Evolutionary conservation across 2,329 filamentous ascomycete genomes (phyloP).

Genomic region (Pseudopyrenochaeta lycopersici): DNA sequence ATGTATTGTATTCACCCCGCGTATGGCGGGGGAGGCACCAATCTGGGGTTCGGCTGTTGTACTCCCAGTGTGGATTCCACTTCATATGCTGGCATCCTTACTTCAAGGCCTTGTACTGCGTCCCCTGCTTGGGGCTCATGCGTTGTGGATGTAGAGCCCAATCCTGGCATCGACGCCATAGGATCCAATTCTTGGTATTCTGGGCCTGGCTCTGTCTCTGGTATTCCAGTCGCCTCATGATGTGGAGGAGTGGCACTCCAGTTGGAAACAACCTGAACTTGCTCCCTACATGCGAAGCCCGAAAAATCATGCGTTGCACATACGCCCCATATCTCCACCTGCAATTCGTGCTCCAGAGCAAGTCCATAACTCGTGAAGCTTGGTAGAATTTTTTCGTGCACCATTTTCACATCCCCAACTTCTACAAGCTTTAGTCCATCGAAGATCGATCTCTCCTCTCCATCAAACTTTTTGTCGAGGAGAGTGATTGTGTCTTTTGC

Average conservation of each 20-base stretch:
- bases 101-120: background rate
- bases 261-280: conserved; percentile 27
- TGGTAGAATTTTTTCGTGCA: conserved; percentile 17
- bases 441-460: conserved; percentile 19
- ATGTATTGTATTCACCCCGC: background rate
- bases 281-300: conserved; percentile 19
- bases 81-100: conserved; percentile 2
- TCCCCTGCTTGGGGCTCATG: background rate
- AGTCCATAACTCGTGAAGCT: conserved; percentile 41
- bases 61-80: conserved; percentile 2
- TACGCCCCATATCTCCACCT: conserved; percentile 36
- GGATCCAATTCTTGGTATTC: conserved; percentile 22
- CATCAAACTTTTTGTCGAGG: conserved; percentile 27
- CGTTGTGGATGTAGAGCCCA: background rate
- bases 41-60: background rate
- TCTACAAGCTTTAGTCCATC: conserved; percentile 24
- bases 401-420: conserved; percentile 12
- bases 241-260: conserved; percentile 6
- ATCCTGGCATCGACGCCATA: background rate
- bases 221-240: background rate
- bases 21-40: conserved; percentile 7
- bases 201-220: conserved; percentile 7
- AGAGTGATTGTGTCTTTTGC: conserved; percentile 18
- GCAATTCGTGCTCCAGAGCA: conserved; percentile 29
- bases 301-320: conserved; percentile 37